These are phyloP conservation scores for Remersonia thermophila DNA, from an alignment of 2,329 filamentous ascomycete genomes.

Conservation along the genomic window DNA sequence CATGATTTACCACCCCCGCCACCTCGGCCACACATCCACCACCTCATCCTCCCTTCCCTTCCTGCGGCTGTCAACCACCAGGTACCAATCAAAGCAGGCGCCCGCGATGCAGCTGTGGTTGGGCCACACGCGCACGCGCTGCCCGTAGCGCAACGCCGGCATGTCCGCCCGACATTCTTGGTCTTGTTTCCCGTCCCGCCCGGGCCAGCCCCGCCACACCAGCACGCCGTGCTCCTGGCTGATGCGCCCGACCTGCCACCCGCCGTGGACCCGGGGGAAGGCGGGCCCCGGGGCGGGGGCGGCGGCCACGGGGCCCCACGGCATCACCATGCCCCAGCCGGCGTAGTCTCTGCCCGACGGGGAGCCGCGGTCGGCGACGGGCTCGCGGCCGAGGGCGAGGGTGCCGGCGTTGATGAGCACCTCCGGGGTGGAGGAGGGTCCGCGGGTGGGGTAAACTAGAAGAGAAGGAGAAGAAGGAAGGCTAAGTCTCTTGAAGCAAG, in stretches of 20 bases:
- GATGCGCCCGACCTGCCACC: constrained; percentile 59
- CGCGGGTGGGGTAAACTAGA: constrained; percentile 52
- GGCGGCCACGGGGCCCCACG: constrained; percentile 33
- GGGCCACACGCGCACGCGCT: constrained; percentile 60
- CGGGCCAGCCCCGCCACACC: no score
- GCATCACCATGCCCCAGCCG: constrained; percentile 58
- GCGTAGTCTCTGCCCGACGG: constrained; percentile 37
- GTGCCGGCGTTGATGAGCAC: constrained; percentile 57
- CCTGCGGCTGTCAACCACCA: constrained; percentile 54
- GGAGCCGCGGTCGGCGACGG: constrained; percentile 41
- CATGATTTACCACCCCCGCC: constrained; percentile 51
- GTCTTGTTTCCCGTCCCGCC: no score
- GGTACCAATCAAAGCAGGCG: constrained; percentile 58
- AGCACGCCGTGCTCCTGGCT: constrained; percentile 72
- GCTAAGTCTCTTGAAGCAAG: no score
- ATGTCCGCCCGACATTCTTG: constrained; percentile 29
- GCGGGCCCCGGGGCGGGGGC: constrained; percentile 27
- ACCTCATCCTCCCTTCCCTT: constrained; percentile 44
- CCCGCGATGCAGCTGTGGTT: constrained; percentile 74
- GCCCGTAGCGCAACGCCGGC: constrained; percentile 45
- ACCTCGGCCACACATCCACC: constrained; percentile 64
- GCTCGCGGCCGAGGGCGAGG: constrained; percentile 60
- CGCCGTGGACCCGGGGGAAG: constrained; percentile 30
- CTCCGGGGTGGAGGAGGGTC: constrained; percentile 37
- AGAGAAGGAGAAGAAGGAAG: background rate